phyloP scores from a whole-genome alignment of 2,329 filamentous ascomycete species.

The Lasiodiplodia sp. region DNA sequence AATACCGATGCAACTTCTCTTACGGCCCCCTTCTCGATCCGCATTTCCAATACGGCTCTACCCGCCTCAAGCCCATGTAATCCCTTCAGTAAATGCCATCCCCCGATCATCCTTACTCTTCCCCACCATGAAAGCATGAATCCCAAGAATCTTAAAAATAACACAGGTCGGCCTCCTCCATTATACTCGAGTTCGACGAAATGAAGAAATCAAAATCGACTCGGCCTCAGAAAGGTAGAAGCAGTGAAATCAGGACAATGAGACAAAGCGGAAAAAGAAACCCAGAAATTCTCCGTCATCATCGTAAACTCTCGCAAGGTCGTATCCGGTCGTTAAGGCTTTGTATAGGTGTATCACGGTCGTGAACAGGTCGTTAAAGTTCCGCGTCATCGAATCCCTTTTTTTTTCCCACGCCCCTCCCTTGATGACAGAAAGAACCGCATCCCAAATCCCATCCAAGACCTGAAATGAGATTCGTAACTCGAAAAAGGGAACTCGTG shows the following conservation, averaged over 20 bases:
- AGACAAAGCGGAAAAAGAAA: neutral
- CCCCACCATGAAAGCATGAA: neutral
- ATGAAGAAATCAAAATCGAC: constrained; percentile 5
- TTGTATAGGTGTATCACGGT: constrained; percentile 26
- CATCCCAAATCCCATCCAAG: constrained; percentile 18
- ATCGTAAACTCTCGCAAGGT: constrained; percentile 20
- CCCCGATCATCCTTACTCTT: neutral
- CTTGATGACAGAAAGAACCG: neutral
- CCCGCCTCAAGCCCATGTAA: neutral
- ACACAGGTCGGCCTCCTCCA: constrained; percentile 18
- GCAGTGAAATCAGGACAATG: neutral
- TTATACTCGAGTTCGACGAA: constrained; percentile 25
- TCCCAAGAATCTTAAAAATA: neutral
- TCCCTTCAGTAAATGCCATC: neutral
- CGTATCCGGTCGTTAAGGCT: constrained; percentile 25
- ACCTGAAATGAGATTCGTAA: constrained; percentile 22
- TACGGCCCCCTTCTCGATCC: neutral
- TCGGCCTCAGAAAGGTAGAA: neutral
- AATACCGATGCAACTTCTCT: constrained; percentile 4
- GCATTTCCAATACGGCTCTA: neutral
- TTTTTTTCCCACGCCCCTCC: constrained; percentile 18
- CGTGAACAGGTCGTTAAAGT: constrained; percentile 26
- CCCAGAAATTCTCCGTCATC: constrained; percentile 12
- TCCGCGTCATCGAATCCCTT: constrained; percentile 6
- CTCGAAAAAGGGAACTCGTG: constrained; percentile 15